Evolutionary conservation across 2,329 filamentous ascomycete genomes (phyloP).

Genomic region (Fonsecaea pugnacius): DNA sequence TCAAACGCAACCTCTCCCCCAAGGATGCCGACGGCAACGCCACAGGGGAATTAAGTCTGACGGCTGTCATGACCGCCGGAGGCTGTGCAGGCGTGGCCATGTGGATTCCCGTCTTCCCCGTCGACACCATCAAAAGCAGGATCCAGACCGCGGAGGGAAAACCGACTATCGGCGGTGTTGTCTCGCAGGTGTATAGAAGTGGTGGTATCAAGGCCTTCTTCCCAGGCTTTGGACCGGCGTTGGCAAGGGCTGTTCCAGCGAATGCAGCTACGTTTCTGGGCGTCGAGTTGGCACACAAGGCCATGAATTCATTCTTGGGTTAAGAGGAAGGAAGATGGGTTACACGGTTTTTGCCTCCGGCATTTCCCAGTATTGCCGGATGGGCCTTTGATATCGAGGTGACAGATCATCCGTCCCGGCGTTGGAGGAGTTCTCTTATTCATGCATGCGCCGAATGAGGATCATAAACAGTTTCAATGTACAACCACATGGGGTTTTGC

Average conservation of each 20-base stretch:
- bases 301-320: constrained; percentile 55
- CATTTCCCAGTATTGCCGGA: neutral
- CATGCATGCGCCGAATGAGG: constrained; percentile 1
- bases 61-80: constrained; percentile 82
- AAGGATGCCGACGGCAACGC: constrained; percentile 75
- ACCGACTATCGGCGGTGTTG: constrained; percentile 76
- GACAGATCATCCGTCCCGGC: constrained; percentile 1
- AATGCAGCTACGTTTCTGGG: constrained; percentile 88
- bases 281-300: constrained; percentile 57
- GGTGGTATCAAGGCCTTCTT: constrained; percentile 94
- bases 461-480: neutral
- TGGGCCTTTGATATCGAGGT: neutral
- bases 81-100: constrained; percentile 93
- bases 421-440: constrained; percentile 3
- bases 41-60: constrained; percentile 75
- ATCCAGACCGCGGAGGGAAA: constrained; percentile 89
- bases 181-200: constrained; percentile 78
- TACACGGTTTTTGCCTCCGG: neutral
- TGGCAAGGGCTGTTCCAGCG: constrained; percentile 90
- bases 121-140: constrained; percentile 94
- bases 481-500: neutral
- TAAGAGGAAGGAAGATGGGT: constrained; percentile 20
- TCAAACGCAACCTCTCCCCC: constrained; percentile 86
- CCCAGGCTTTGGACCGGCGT: constrained; percentile 89
- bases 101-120: constrained; percentile 98